phyloP scores from a whole-genome alignment of 225 moss, liverwort and hornwort species.

The Lunularia cruciata region DNA sequence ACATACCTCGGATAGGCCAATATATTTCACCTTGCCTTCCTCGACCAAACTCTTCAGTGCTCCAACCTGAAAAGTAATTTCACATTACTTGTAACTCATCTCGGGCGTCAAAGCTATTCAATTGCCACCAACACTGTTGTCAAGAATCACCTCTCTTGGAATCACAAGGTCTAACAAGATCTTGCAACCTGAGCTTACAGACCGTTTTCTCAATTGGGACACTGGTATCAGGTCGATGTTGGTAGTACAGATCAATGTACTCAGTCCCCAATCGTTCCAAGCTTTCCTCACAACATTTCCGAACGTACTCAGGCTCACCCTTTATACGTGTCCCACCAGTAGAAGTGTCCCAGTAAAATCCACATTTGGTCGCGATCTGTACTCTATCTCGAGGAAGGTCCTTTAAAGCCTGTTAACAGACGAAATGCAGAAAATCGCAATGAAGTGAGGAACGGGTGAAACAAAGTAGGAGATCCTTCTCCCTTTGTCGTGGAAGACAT shows the following conservation, averaged over 20 bases:
- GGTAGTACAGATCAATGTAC: conserved; percentile 41
- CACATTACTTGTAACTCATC: neutral
- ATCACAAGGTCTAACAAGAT: neutral
- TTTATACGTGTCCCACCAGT: neutral
- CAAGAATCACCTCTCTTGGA: too few relatives aligned
- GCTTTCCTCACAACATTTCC: conserved; percentile 22
- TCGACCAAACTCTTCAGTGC: conserved; percentile 37
- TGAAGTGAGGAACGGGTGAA: neutral
- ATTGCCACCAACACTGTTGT: too few relatives aligned
- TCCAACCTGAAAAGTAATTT: conserved; percentile 21
- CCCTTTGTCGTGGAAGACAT: neutral
- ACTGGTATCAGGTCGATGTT: conserved; percentile 31
- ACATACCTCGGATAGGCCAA: conserved; percentile 38
- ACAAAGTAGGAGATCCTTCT: neutral
- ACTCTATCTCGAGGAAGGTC: conserved; percentile 27
- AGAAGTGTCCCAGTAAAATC: neutral
- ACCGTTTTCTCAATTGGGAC: conserved; percentile 36
- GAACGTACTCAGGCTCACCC: conserved; percentile 29
- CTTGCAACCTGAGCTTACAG: neutral
- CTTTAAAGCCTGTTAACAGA: conserved; percentile 25
- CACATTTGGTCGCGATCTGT: conserved; percentile 33
- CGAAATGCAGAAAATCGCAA: neutral
- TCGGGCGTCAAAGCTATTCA: neutral
- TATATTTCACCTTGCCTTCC: conserved; percentile 43
- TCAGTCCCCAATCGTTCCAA: conserved; percentile 31